Conservation (phyloP, 306 rosid species). For the Albizia julibrissin region DNA sequence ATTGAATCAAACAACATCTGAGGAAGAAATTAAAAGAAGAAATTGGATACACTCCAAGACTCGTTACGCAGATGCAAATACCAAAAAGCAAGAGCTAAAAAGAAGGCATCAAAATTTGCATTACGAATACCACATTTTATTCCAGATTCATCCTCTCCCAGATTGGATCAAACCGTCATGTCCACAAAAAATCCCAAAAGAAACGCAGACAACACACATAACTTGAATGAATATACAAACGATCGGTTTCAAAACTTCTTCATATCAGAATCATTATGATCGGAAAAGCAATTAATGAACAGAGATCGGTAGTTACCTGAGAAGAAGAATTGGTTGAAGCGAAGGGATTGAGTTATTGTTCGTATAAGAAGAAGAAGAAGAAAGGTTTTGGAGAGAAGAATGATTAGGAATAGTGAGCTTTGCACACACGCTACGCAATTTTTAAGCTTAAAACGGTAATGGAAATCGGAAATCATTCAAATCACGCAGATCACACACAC, state of each 20-base stretch:
- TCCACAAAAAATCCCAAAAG: neutral
- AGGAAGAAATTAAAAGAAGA: neutral
- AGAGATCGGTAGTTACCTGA: conserved; percentile 29
- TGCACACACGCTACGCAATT: conserved; percentile 59
- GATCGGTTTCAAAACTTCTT: neutral
- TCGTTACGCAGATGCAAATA: neutral
- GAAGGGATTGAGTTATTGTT: neutral
- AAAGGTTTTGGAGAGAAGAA: neutral
- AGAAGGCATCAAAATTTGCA: neutral
- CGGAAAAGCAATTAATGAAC: neutral
- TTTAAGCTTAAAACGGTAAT: conserved; percentile 52
- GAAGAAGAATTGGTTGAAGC: neutral
- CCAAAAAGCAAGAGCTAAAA: neutral
- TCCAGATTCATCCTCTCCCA: neutral
- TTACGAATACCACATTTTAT: neutral
- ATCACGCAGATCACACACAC: conserved; percentile 26
- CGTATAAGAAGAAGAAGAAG: neutral
- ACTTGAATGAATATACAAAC: neutral
- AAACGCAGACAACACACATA: neutral
- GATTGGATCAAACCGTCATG: neutral
- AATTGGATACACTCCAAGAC: neutral
- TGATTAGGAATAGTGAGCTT: conserved; percentile 45
- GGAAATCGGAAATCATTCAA: conserved; percentile 33
- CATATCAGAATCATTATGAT: conserved; percentile 20
- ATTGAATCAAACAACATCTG: neutral